A percentile compares a stretch with the other conserved stretches of the same genome.
These are phyloP conservation scores for Podospora fimiseda DNA, from an alignment of 495 filamentous ascomycete genomes.

Conservation along the genomic window DNA sequence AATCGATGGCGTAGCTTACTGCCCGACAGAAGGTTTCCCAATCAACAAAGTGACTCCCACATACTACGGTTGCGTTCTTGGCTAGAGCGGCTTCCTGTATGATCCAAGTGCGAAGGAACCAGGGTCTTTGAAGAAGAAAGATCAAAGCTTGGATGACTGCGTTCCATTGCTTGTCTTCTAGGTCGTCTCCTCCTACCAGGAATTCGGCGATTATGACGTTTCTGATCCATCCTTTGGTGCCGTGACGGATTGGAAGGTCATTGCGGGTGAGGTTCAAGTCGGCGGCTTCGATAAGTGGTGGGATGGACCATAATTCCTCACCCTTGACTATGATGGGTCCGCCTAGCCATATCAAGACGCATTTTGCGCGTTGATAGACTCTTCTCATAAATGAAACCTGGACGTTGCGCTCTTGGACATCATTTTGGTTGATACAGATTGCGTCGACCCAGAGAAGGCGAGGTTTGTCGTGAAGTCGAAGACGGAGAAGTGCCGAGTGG, in stretches of 20 bases:
- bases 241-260: neutral
- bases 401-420: neutral
- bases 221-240: neutral
- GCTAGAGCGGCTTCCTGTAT: neutral
- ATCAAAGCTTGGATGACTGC: neutral
- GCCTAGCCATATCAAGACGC: neutral
- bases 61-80: neutral
- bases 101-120: slow-evolving; percentile 1
- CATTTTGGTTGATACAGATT: neutral
- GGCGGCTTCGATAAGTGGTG: neutral
- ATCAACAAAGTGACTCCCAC: neutral
- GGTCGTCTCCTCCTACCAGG: neutral
- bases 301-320: neutral
- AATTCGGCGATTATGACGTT: neutral
- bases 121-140: neutral
- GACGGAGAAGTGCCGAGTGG: neutral
- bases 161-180: neutral
- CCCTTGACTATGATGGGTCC: neutral
- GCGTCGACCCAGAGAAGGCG: slow-evolving; percentile 1
- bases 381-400: neutral
- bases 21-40: neutral
- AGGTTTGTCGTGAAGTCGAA: neutral
- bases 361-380: neutral
- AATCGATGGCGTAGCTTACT: neutral
- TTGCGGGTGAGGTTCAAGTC: neutral